A percentile compares a stretch with the other conserved stretches of the same genome.
Conservation (phyloP, 768 basidiomycete genomes). For the Boletus reticuloceps region DNA sequence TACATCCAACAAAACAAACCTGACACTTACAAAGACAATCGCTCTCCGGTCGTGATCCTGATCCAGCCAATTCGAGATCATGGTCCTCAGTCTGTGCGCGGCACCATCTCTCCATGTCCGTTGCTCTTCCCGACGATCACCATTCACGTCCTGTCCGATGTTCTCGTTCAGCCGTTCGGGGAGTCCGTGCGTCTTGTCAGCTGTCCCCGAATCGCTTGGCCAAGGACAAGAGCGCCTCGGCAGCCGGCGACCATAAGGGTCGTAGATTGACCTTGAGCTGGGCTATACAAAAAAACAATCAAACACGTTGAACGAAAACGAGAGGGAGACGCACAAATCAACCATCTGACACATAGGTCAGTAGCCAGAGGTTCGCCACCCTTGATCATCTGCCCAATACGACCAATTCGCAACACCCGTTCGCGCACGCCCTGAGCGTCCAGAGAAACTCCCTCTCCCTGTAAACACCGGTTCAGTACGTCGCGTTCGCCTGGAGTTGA, state of each 20-base stretch:
- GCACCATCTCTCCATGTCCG: slow-evolving; percentile 75
- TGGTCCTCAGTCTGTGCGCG: slow-evolving; percentile 56
- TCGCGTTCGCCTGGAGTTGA: slow-evolving; percentile 45
- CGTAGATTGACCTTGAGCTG: slow-evolving; percentile 93
- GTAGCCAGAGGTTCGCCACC: slow-evolving; percentile 51
- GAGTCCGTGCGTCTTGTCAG: not conserved
- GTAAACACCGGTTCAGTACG: slow-evolving; percentile 62
- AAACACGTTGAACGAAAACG: not conserved
- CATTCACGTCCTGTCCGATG: slow-evolving; percentile 18
- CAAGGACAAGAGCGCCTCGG: slow-evolving; percentile 56
- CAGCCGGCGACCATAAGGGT: slow-evolving; percentile 85
- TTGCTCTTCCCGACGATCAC: slow-evolving; percentile 59
- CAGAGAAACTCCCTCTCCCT: slow-evolving; percentile 77
- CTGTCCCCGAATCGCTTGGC: slow-evolving; percentile 57
- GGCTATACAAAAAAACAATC: slow-evolving; percentile 40
- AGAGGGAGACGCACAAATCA: slow-evolving; percentile 52
- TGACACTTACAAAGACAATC: slow-evolving; percentile 33
- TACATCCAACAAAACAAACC: not conserved
- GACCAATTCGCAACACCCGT: slow-evolving; percentile 72
- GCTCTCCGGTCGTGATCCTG: slow-evolving; percentile 27
- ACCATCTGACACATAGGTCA: slow-evolving; percentile 67
- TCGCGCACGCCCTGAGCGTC: slow-evolving; percentile 83
- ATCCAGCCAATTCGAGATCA: slow-evolving; percentile 48
- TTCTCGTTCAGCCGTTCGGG: slow-evolving; percentile 28
- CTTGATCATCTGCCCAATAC: slow-evolving; percentile 60